Evolutionary conservation across 257 asterid genomes (phyloP).

Genomic region (Rehmannia glutinosa): DNA sequence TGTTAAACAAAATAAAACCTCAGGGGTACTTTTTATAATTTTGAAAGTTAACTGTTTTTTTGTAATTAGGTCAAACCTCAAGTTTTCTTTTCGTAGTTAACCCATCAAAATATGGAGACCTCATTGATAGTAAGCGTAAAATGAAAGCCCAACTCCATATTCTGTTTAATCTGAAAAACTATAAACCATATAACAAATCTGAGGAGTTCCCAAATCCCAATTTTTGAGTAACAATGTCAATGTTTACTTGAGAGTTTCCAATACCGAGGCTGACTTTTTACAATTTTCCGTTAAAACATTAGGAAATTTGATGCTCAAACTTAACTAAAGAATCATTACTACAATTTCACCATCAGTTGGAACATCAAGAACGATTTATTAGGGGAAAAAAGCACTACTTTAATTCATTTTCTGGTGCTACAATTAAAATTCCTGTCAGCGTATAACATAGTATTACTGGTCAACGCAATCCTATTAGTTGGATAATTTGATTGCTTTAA

Average conservation of each 20-base stretch:
- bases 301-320: neutral
- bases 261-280: neutral
- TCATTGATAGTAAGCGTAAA: neutral
- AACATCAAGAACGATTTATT: neutral
- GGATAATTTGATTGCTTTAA: neutral
- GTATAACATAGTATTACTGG: neutral
- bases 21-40: too few species aligned
- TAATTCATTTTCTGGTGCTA: too few species aligned
- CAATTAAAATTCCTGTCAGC: neutral
- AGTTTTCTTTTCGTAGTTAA: too few species aligned
- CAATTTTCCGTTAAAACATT: neutral
- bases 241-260: neutral
- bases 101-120: constrained; percentile 4
- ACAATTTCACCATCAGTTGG: too few species aligned
- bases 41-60: too few species aligned
- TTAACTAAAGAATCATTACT: neutral
- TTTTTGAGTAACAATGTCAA: neutral
- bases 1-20: too few species aligned
- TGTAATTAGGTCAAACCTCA: too few species aligned
- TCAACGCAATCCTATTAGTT: neutral
- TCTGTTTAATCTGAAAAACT: neutral
- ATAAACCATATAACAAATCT: neutral
- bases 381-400: neutral
- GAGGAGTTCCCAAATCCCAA: neutral
- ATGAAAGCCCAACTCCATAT: neutral